Evolutionary conservation across 768 basidiomycete species (phyloP), one percentile per base, ranked within the genome.

Genomic region (Boletus fagicola): DNA sequence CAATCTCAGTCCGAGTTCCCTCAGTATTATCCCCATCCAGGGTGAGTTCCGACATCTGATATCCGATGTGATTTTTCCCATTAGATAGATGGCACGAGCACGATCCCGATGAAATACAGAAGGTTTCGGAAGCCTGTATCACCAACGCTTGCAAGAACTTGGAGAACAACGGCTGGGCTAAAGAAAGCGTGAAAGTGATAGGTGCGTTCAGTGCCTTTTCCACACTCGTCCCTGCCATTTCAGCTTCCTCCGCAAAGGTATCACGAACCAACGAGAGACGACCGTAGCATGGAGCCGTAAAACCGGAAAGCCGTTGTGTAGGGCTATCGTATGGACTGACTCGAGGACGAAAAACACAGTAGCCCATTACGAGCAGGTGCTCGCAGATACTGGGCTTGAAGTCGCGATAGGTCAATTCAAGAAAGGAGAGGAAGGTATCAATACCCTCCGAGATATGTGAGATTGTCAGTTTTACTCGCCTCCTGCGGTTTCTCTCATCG

Each of bases 231-330:
- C 26, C 4, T 16, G 12, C 44, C 53, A 57, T 62, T 47, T 57
- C 42, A 51, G 9, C 30, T 26, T 43, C 26, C 46, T 58, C 56
- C 16, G 24, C 49, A 48, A 58, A 88, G 90, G 95, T 26, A 92
- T 98, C 74, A 98, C 96, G 42, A 99, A 98, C 70, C 96, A 98
- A 74, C 87, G 97, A 53, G 97, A 98, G 73, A 98, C 97, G 1
- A 85, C 94, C 3, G 86, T 98, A 31, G 90, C 86, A 18, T 98
- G 97, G 97, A 91, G 90, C 68, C 83, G 88, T 58, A 81, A 79
- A 67, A 95, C 94, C 0, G 97, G 97, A 43, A 88, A 90, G 72
- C 89, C 94, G 0, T 72, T 97, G 5, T 92, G 91, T 75, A 84
- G 80, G 52, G 92, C 93, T 24, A 90, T 99, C 65, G 97, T 98